Conservation (phyloP, 129 eudicot species). For the Sambucus nigra region DNA sequence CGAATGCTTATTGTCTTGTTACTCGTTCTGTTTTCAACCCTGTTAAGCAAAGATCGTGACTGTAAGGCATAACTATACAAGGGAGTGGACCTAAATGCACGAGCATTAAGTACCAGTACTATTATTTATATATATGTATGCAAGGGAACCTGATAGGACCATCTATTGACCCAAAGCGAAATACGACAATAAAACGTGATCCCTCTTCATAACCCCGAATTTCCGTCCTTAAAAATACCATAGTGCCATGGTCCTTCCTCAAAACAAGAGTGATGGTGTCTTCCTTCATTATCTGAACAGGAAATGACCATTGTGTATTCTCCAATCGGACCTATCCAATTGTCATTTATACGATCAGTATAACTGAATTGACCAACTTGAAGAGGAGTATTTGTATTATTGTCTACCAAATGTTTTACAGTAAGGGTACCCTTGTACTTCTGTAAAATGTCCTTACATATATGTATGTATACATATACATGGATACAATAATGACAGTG, state of each 20-base stretch:
- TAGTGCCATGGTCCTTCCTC: constrained; percentile 42
- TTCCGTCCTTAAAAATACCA: constrained; percentile 53
- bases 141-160: constrained; percentile 74
- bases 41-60: constrained; percentile 12
- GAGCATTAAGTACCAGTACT: background rate
- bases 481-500: too few species aligned
- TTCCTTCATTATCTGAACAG: constrained; percentile 69
- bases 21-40: constrained; percentile 87
- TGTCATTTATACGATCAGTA: background rate
- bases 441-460: too few species aligned
- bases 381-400: too few species aligned
- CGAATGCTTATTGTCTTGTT: constrained; percentile 48
- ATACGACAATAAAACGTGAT: constrained; percentile 83
- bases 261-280: constrained; percentile 66
- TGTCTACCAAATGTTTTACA: too few species aligned
- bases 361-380: background rate
- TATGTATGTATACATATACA: too few species aligned
- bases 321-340: constrained; percentile 56
- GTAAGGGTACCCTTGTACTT: too few species aligned
- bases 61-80: constrained; percentile 13
- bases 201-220: constrained; percentile 98
- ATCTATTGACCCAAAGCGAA: constrained; percentile 60
- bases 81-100: background rate
- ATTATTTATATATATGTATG: background rate
- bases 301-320: constrained; percentile 86